A percentile compares a stretch with the other conserved stretches of the same genome.
Evolutionary conservation across 129 eudicot genomes (phyloP).

Genomic region (Chrysanthemum seticuspe): DNA sequence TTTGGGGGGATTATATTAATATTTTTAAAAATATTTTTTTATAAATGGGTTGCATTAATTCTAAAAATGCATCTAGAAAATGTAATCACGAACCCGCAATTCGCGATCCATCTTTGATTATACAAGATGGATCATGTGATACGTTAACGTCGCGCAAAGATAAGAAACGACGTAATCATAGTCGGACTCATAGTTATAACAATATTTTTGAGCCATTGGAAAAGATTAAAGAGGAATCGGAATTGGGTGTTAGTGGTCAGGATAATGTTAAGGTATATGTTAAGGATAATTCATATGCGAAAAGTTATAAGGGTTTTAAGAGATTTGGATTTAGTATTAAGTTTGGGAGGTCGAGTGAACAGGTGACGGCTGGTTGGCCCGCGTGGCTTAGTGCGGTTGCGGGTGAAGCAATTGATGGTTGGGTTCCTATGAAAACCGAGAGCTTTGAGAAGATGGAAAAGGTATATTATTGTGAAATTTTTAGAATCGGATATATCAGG

Average conservation of each 20-base stretch:
- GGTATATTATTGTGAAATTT: slow-evolving; percentile 28
- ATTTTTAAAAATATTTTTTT: background rate
- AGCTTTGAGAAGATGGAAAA: slow-evolving; percentile 63
- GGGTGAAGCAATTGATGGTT: slow-evolving; percentile 71
- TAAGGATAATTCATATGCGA: slow-evolving; percentile 5
- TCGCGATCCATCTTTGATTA: slow-evolving; percentile 6
- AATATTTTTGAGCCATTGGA: slow-evolving; percentile 30
- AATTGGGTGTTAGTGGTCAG: slow-evolving; percentile 2
- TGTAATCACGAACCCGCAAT: background rate
- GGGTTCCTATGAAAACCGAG: slow-evolving; percentile 67
- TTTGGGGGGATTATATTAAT: slow-evolving; percentile 35
- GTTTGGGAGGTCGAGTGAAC: slow-evolving; percentile 45
- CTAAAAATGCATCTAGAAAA: slow-evolving; percentile 32
- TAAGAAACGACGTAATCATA: background rate
- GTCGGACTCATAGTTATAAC: background rate
- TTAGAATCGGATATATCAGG: too few species aligned
- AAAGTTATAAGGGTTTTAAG: slow-evolving; percentile 19
- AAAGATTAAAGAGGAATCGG: slow-evolving; percentile 45
- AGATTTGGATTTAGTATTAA: slow-evolving; percentile 28
- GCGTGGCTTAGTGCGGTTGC: slow-evolving; percentile 71
- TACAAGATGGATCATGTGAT: slow-evolving; percentile 7
- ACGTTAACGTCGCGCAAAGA: slow-evolving; percentile 22
- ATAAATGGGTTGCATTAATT: slow-evolving; percentile 74
- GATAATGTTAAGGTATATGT: background rate
- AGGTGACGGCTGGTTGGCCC: slow-evolving; percentile 76